phyloP scores from a whole-genome alignment of 2,329 filamentous ascomycete species.

The Acarospora socialis region DNA sequence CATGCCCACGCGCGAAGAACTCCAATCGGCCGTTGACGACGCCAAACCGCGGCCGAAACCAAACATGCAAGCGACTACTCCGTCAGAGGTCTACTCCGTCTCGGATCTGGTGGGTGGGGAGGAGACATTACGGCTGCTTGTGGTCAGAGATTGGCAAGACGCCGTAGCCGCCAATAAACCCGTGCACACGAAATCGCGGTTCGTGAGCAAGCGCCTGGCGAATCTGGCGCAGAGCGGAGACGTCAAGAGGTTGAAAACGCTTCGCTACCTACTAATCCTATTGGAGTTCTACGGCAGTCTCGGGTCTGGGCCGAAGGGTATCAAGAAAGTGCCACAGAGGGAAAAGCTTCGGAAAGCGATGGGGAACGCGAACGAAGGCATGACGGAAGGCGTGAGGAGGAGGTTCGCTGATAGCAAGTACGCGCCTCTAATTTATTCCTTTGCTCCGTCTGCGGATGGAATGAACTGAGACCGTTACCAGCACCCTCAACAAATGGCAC shows the following conservation, averaged over 20 bases:
- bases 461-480: background rate
- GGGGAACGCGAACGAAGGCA: constrained; percentile 3
- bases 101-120: constrained; percentile 26
- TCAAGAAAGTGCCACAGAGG: background rate
- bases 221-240: constrained; percentile 26
- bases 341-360: constrained; percentile 4
- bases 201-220: constrained; percentile 29
- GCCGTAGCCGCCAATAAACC: constrained; percentile 22
- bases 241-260: constrained; percentile 7
- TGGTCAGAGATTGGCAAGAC: constrained; percentile 30
- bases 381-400: constrained; percentile 2
- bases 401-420: constrained; percentile 8
- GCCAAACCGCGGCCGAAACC: constrained; percentile 31
- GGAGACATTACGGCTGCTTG: constrained; percentile 28
- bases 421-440: too few species aligned
- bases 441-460: too few species aligned
- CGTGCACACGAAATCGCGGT: constrained; percentile 28
- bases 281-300: constrained; percentile 8
- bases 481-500: constrained; percentile 10
- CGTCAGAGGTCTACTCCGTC: constrained; percentile 32
- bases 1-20: constrained; percentile 7
- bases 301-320: background rate
- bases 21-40: constrained; percentile 30
- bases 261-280: constrained; percentile 10
- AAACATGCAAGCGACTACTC: constrained; percentile 29